phyloP scores from a whole-genome alignment of 2,329 filamentous ascomycete genomes.

The Neoascochyta sp. region DNA sequence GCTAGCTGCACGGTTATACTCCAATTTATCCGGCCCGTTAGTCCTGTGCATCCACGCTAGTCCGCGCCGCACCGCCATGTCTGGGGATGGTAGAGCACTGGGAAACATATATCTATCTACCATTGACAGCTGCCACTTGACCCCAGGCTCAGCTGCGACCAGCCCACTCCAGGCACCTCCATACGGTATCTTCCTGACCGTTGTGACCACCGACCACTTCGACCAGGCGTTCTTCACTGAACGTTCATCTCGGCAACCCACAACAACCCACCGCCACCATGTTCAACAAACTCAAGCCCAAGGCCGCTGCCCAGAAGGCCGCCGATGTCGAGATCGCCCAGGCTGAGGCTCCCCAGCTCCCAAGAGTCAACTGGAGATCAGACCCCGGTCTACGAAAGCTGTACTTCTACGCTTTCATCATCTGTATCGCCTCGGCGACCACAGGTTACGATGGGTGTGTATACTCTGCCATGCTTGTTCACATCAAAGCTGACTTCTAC shows the following conservation, averaged over 20 bases:
- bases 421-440: constrained; percentile 55
- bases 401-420: constrained; percentile 52
- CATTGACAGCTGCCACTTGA: constrained; percentile 12
- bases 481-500: constrained; percentile 1
- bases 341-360: constrained; percentile 51
- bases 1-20: constrained; percentile 15
- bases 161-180: constrained; percentile 11
- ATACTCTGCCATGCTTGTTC: not conserved
- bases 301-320: constrained; percentile 17
- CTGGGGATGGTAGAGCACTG: constrained; percentile 7
- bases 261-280: constrained; percentile 15
- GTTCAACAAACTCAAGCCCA: constrained; percentile 19
- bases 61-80: too few species aligned
- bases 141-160: constrained; percentile 14
- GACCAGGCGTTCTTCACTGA: constrained; percentile 1
- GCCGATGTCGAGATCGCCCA: constrained; percentile 37
- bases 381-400: constrained; percentile 56
- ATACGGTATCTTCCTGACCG: constrained; percentile 16
- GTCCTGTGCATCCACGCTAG: too few species aligned
- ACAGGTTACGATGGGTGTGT: constrained; percentile 55
- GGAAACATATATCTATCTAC: constrained; percentile 26
- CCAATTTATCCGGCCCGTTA: constrained; percentile 33
- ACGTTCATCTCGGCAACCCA: constrained; percentile 1
- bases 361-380: constrained; percentile 51
- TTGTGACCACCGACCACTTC: constrained; percentile 6